Evolutionary conservation across 2,329 filamentous ascomycete species (phyloP), one percentile per base, ranked within the genome.

Genomic region (Pseudocercospora vitis): DNA sequence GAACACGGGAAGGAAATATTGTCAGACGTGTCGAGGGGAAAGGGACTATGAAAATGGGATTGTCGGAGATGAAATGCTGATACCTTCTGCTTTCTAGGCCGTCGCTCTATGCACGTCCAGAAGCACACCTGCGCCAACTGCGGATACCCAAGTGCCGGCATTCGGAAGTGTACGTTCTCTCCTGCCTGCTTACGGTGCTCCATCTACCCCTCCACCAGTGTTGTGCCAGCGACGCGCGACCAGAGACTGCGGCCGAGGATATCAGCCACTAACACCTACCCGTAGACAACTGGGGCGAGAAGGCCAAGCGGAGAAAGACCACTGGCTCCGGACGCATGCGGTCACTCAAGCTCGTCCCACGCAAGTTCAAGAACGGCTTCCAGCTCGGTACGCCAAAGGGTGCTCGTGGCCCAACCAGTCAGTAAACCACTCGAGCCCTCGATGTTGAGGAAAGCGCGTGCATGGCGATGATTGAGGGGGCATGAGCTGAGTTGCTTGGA

Each of bases 231-330:
- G 14, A 24, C 39, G 31, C 16, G 18, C 26, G 26, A 48, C 12
- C 44, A 48, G n/a, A 21, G 4, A 24, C 7, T 2, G 6, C 14
- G 11, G 37, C 37, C 37, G 18, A 40, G n/a, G 37, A 42, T 9
- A 42, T 14, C 3, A 21, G 21, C 32, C 29, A 60, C 60, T 62
- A 56, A 62, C 48, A 53, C 29, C 39, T 32, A 37, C 23, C 14
- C 37, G n/a, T 14, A 33, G 92, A 87, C 87, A 96, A 99, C 89
- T 99, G 94, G 94, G 85, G 89, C 78, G 92, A 97, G 86, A 99
- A 99, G 89, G 92, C 91, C 72, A 97, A 97, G 90, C 85, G 94
- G 79, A 95, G 94, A 88, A 97, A 96, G 91, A 96, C 92, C 74
- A 92, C 89, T 76, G 94, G 94, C 72, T 92, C 90, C 74, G 94